Evolutionary conservation across 2,329 filamentous ascomycete species (phyloP).

Genomic region (Talaromyces atroroseus): DNA sequence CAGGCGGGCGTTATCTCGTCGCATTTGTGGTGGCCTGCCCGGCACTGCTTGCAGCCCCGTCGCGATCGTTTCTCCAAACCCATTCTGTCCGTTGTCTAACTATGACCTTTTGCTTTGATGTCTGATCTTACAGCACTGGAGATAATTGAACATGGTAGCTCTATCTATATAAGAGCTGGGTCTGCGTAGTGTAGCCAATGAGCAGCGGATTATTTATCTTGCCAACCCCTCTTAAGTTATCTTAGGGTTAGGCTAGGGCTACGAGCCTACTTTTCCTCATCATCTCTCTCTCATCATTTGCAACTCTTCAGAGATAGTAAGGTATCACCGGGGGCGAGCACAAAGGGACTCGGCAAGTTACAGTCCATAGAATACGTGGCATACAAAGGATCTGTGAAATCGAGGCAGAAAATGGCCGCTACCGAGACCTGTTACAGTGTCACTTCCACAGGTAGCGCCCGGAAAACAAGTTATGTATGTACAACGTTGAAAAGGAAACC

Average conservation of each 20-base stretch:
- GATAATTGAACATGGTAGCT: neutral
- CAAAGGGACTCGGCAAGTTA: too few species aligned
- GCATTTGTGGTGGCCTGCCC: neutral
- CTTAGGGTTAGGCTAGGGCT: neutral
- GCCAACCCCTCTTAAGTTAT: neutral
- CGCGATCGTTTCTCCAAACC: neutral
- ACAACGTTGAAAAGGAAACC: too few species aligned
- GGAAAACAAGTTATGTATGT: too few species aligned
- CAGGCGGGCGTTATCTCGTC: neutral
- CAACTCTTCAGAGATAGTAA: too few species aligned
- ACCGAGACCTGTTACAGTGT: too few species aligned
- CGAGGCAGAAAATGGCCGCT: too few species aligned
- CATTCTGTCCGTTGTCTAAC: neutral
- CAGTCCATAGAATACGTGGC: too few species aligned
- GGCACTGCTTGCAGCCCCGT: neutral
- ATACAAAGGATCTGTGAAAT: too few species aligned
- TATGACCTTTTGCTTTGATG: neutral
- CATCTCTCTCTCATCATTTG: too few species aligned
- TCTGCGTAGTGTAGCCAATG: neutral
- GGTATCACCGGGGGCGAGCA: too few species aligned
- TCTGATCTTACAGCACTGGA: neutral
- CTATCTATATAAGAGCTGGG: neutral
- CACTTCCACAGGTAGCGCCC: too few species aligned
- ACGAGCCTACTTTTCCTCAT: too few species aligned
- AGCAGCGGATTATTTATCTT: neutral